Evolutionary conservation across 208 protist species (phyloP), one percentile per base, ranked within the genome.

Genomic region (Leishmania major): DNA sequence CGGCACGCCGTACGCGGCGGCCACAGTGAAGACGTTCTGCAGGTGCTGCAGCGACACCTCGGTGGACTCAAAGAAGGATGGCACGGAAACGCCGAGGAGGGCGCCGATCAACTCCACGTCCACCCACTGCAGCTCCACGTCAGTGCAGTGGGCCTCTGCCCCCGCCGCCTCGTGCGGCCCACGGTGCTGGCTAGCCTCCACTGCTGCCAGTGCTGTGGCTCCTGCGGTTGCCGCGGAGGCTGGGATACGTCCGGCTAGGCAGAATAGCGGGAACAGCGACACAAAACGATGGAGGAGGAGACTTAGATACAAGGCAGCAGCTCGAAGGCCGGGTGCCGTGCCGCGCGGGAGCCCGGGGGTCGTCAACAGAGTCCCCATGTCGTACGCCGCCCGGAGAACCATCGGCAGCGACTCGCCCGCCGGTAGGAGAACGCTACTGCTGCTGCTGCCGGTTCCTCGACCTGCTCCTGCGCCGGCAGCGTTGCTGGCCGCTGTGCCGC

Each of bases 201-300:
- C 43, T 75, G 71, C 1, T 31, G 49, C 31, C 37, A 31, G 2
- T 11, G 53, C 7, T 19, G 47, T 10, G n/a, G 55, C 57, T 77
- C 43, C 25, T 45, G 7, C 40, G 25, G 22, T 22, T 17, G 25
- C 31, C 37, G 40, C 77, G 40, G 28, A 66, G 15, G 37, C 8
- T 13, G 74, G n/a, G 17, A 40, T 70, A 35, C 81, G 83, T 5
- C 75, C 84, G 37, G 84, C 86, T 13, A 86, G 70, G 49, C 75
- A 83, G 82, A 96, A 96, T 22, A 94, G 81, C 7, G 93, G 93
- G 77, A 96, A 96, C 40, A 92, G 90, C 22, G 90, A 88, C 45
- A 89, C 81, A 71, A 89, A 96, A 1, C 91, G 86, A 71, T 95
- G 91, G 19, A 95, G 85, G 28, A 93, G 83, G 7, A 96, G 84